Conservation (phyloP, 495 filamentous ascomycete species). For the Hypoxylon rickii region DNA sequence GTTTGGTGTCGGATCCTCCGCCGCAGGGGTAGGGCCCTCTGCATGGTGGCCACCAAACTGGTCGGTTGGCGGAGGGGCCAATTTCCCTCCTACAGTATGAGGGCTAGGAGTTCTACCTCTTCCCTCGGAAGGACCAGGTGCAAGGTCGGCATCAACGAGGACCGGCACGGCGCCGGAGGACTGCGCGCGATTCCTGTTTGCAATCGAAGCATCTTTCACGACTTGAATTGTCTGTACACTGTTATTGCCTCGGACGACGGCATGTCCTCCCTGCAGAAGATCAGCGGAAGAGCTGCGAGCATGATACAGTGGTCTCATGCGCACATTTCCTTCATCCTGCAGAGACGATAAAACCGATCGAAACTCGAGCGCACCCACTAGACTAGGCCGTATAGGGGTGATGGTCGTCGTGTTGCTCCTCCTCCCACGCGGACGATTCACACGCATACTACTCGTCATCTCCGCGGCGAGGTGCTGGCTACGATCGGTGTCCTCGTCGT, state of each 20-base stretch:
- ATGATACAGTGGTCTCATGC: constrained; percentile 64
- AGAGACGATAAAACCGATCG: constrained; percentile 83
- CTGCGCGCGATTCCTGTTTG: constrained; percentile 25
- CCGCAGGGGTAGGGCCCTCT: constrained; percentile 9
- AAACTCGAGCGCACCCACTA: constrained; percentile 94
- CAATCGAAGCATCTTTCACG: constrained; percentile 9
- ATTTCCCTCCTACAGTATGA: constrained; percentile 37
- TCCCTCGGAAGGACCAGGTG: constrained; percentile 9
- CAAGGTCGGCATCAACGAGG: constrained; percentile 27
- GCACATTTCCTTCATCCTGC: constrained; percentile 75
- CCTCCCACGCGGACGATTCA: constrained; percentile 69
- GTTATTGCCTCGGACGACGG: background rate
- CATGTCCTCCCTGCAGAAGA: constrained; percentile 33
- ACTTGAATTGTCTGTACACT: constrained; percentile 21
- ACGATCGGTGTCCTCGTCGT: constrained; percentile 75
- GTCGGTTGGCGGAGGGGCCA: constrained; percentile 38
- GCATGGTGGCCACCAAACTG: constrained; percentile 10
- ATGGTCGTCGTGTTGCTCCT: constrained; percentile 73
- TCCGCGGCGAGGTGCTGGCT: constrained; percentile 76
- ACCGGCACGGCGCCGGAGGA: constrained; percentile 33
- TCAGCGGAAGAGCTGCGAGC: constrained; percentile 75
- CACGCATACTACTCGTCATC: constrained; percentile 90
- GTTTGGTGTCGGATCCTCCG: constrained; percentile 18
- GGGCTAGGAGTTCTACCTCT: constrained; percentile 28
- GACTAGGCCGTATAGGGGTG: constrained; percentile 84